Evolutionary conservation across 768 basidiomycete species (phyloP), one percentile per base, ranked within the genome.

Genomic region (Pluteus cervinus): DNA sequence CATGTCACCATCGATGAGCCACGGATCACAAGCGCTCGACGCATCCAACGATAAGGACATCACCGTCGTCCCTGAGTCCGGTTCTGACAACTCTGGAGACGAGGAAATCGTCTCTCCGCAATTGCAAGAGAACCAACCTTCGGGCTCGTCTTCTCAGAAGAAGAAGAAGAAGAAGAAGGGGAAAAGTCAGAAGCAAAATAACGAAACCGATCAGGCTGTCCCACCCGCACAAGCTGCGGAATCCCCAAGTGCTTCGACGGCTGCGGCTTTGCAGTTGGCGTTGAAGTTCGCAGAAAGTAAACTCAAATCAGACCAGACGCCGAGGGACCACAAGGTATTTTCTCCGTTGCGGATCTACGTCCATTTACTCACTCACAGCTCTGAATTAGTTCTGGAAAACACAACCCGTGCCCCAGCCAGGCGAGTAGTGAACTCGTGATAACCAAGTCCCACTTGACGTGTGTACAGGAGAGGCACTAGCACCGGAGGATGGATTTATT

Each of bases 391-490:
- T 99, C 63, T 98, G 96, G 96, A 78, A 69, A 23, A 98, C 94
- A 5, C 96, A 99, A 58, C 96, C 96, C 3, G 96, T 99, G 5
- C 86, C 90, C n/a, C 89, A 92, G 53, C 61, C 78, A 39, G 86
- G 86, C 80, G 51, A 49, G 58, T 37, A 24, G 21, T 8, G 17
- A 5, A 16, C 26, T 28, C 24, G 26, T 33, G 11, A 4, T 18
- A 8, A 12, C 14, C 26, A 14, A 9, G 22, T 39, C 6, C 18
- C 25, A 24, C 34, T 30, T 18, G 18, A 16, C 21, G 26, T 18
- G 24, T 40, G 37, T 43, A 12, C 35, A 89, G 81, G 78, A 17
- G 79, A 86, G 49, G 76, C 66, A 9, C 66, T 71, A 23, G 75
- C 81, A 3, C 46, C 70, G 11, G 78, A 78, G 42, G 93, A 97